Conservation (phyloP, 768 basidiomycete genomes). For the Austroboletus eburneus region DNA sequence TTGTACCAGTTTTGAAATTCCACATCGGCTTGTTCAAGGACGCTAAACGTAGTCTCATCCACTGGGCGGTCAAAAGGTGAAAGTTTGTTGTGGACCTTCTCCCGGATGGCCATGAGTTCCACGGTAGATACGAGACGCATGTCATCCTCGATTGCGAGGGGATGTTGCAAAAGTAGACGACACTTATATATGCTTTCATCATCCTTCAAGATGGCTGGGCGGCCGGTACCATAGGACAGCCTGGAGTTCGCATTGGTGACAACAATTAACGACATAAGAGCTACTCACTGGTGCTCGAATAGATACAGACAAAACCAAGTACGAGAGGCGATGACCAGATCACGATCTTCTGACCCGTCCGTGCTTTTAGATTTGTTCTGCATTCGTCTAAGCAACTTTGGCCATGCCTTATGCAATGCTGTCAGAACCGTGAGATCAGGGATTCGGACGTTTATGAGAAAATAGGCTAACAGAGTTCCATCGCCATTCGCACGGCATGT, state of each 20-base stretch:
- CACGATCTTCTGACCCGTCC: constrained; percentile 59
- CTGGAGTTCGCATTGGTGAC: constrained; percentile 36
- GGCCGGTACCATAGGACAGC: constrained; percentile 91
- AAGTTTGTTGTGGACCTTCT: constrained; percentile 78
- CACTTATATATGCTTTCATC: constrained; percentile 88
- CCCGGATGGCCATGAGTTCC: constrained; percentile 86
- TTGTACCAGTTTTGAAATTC: constrained; percentile 83
- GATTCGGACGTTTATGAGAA: not conserved
- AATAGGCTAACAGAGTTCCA: constrained; percentile 73
- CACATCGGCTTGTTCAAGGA: constrained; percentile 66
- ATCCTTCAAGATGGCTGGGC: constrained; percentile 88
- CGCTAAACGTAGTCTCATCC: constrained; percentile 64
- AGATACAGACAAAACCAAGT: constrained; percentile 94
- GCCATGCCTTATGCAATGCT: constrained; percentile 94
- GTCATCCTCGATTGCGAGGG: constrained; percentile 86
- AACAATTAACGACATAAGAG: not conserved
- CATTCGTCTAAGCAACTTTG: constrained; percentile 75
- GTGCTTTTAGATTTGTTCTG: constrained; percentile 49
- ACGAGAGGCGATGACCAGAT: constrained; percentile 76
- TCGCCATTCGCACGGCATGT: constrained; percentile 95
- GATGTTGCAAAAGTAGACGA: constrained; percentile 77
- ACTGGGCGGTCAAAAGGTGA: constrained; percentile 78
- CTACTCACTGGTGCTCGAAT: constrained; percentile 86
- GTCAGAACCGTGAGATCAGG: constrained; percentile 10
- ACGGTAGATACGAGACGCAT: constrained; percentile 94